Conservation (phyloP, 805 yeast genomes). For the Lipomyces lipofer region DNA sequence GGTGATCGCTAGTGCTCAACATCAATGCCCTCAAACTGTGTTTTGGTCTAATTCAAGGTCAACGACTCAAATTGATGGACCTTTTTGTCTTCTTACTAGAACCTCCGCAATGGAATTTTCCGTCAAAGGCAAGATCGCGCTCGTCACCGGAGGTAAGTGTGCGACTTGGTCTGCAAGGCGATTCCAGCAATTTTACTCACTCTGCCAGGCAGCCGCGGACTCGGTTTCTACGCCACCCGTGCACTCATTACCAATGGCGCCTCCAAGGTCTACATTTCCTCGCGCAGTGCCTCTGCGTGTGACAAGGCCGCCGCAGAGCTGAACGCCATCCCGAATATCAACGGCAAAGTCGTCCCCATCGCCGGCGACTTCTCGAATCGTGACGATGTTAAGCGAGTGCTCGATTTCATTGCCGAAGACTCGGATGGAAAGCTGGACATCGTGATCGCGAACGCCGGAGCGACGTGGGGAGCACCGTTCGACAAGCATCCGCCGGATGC, state of each 20-base stretch:
- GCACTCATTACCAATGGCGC: slow-evolving; percentile 64
- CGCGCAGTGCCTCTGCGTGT: slow-evolving; percentile 64
- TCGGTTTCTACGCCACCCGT: slow-evolving; percentile 69
- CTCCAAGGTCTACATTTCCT: slow-evolving; percentile 58
- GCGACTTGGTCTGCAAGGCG: background rate
- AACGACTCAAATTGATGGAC: background rate
- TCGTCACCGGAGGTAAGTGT: slow-evolving; percentile 25
- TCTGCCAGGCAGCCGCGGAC: slow-evolving; percentile 61
- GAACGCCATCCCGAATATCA: slow-evolving; percentile 34
- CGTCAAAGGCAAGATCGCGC: slow-evolving; percentile 22
- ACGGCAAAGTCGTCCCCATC: slow-evolving; percentile 47
- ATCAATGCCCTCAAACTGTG: too few relatives aligned
- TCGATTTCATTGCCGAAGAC: slow-evolving; percentile 42
- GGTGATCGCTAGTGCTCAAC: too few relatives aligned
- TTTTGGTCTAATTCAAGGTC: slow-evolving; percentile 2
- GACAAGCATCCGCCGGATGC: slow-evolving; percentile 62
- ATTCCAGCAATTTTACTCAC: background rate
- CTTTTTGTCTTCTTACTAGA: background rate
- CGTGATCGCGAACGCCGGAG: slow-evolving; percentile 76
- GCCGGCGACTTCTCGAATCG: slow-evolving; percentile 55
- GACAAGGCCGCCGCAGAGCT: slow-evolving; percentile 52
- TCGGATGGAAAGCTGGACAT: slow-evolving; percentile 54
- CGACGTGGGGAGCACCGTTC: slow-evolving; percentile 71
- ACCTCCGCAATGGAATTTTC: slow-evolving; percentile 6
- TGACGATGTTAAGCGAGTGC: slow-evolving; percentile 50